Base-by-base conservation (phyloP, 192 early-diverging fungal species). In the Coemansia sp. region DNA sequence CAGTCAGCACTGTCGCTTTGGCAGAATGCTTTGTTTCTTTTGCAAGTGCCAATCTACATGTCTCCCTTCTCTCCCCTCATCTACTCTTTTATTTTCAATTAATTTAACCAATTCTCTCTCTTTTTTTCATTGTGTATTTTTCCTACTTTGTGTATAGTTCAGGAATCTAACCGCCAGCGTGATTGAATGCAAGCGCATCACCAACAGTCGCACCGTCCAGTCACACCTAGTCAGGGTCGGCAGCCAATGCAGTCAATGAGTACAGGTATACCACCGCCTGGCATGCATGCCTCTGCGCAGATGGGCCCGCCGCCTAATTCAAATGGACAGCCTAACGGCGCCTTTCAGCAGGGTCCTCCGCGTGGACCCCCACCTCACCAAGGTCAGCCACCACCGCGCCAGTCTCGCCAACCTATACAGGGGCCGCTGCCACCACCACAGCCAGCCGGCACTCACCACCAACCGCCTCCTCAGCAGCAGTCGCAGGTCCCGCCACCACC, bases 111-210 rank as follows among this genome's bases (percentile, higher is more conserved):
- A 31, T 31, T 31, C 31, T 31, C 31, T 21, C 7, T 50, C 45
- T 8, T 9, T 34, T n/a, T 33, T 24, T 10, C 3, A 55, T 55
- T 31, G n/a, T n/a, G n/a, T 31, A 24, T 24, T 51, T 24, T 2
- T 3, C 26, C 9, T 28, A 10, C 7, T 21, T 21, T 23, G 9
- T 46, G 18, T 62, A 45, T 40, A 45, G 28, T 35, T 16, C 23
- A 23, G 9, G 24, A 34, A 62, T 46, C 46, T 51, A 20, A 26
- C 10, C 16, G 13, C n/a, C 9, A 56, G 14, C 1, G 53, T 31
- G 43, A 23, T 60, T 50, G 36, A 65, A 74, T 81, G 78, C 78
- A 81, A 60, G 73, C 69, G 9, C 78, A 67, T 56, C 73, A 72
- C 69, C 78, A 81, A 50, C 56, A 66, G 62, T 53, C 73, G 42